Conservation (phyloP, 495 filamentous ascomycete species). For the Aspergillus diversus region DNA sequence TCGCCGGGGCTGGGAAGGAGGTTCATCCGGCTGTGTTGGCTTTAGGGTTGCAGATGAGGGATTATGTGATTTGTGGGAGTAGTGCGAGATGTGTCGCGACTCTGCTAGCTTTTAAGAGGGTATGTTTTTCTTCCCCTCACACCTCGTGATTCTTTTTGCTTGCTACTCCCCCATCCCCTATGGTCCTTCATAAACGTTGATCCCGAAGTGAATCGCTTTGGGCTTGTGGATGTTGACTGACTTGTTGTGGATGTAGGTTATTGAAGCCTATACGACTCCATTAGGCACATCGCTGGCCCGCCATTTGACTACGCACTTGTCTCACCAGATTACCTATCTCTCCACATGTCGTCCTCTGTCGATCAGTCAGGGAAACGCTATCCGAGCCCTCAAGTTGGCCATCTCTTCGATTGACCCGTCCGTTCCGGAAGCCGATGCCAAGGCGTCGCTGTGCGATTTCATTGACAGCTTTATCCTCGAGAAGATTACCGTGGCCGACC, state of each 20-base stretch:
- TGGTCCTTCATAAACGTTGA: background rate
- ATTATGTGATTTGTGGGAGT: conserved; percentile 86
- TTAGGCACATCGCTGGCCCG: conserved; percentile 78
- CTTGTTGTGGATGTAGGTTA: conserved; percentile 60
- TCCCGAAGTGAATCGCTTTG: background rate
- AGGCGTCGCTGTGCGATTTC: conserved; percentile 70
- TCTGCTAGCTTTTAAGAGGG: conserved; percentile 84
- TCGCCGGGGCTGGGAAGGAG: conserved; percentile 80
- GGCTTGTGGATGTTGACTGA: conserved; percentile 7
- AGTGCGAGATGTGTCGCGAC: conserved; percentile 87
- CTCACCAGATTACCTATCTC: conserved; percentile 92
- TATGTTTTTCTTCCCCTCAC: conserved; percentile 42
- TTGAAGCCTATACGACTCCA: conserved; percentile 89
- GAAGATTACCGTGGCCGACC: conserved; percentile 82
- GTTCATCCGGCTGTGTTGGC: conserved; percentile 87
- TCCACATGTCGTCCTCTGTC: conserved; percentile 90
- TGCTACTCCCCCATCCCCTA: background rate
- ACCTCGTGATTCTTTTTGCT: conserved; percentile 5
- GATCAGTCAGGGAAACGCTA: conserved; percentile 93
- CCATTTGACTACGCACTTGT: conserved; percentile 91
- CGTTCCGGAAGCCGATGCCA: conserved; percentile 75
- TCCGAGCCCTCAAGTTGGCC: conserved; percentile 87
- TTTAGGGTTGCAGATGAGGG: conserved; percentile 86
- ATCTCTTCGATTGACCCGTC: conserved; percentile 86
- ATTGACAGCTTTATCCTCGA: conserved; percentile 93